These are phyloP conservation scores for Fonsecaea nubica DNA, from an alignment of 2,329 filamentous ascomycete species.

Conservation along the genomic window DNA sequence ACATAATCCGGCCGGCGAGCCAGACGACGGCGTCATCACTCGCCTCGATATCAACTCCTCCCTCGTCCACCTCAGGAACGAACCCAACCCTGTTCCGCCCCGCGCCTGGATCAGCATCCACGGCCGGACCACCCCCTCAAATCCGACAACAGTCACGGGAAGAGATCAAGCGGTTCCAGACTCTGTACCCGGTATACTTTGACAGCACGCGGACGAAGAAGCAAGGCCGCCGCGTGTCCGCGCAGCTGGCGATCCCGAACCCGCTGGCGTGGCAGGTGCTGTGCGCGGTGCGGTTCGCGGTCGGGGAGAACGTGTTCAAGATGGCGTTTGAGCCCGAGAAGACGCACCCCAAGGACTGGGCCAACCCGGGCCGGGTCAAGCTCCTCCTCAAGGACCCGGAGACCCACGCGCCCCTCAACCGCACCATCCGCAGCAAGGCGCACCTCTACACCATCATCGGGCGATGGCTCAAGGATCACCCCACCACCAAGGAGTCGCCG, in stretches of 20 bases:
- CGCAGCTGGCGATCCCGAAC: slow-evolving; percentile 75
- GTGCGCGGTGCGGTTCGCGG: slow-evolving; percentile 70
- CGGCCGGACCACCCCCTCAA: slow-evolving; percentile 46
- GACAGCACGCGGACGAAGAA: slow-evolving; percentile 73
- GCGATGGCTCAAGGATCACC: slow-evolving; percentile 75
- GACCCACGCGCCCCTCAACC: slow-evolving; percentile 56
- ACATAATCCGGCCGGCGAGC: slow-evolving; percentile 49
- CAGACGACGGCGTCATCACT: slow-evolving; percentile 40
- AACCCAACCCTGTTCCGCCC: slow-evolving; percentile 53
- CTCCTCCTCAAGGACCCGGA: slow-evolving; percentile 69
- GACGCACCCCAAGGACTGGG: slow-evolving; percentile 95
- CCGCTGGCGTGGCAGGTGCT: slow-evolving; percentile 89
- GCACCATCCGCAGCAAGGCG: slow-evolving; percentile 74
- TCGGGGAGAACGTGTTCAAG: slow-evolving; percentile 60
- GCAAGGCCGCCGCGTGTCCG: slow-evolving; percentile 79
- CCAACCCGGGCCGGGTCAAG: slow-evolving; percentile 88
- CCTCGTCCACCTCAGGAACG: slow-evolving; percentile 36
- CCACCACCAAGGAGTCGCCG: slow-evolving; percentile 74
- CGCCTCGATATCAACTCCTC: slow-evolving; percentile 39
- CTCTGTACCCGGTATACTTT: slow-evolving; percentile 95
- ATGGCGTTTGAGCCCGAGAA: slow-evolving; percentile 88
- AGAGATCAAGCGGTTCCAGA: slow-evolving; percentile 77
- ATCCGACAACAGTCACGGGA: slow-evolving; percentile 57
- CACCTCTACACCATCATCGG: slow-evolving; percentile 85
- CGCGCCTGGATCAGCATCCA: slow-evolving; percentile 48